Conservation (phyloP, 1,284 basidiomycete species). For the Salmacisia buchloeana region DNA sequence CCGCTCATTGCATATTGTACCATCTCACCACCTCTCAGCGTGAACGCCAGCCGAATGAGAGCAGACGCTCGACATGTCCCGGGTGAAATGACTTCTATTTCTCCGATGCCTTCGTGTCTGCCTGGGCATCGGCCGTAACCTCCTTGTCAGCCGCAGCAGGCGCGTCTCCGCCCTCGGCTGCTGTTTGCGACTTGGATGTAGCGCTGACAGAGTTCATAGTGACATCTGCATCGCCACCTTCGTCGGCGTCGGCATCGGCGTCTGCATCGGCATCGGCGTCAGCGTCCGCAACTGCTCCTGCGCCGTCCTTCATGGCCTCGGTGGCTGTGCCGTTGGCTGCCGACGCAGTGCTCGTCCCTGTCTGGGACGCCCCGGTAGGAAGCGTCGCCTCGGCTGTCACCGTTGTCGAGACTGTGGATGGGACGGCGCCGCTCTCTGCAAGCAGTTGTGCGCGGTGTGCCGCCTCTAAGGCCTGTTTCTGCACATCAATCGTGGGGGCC, state of each 20-base stretch:
- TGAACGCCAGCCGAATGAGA: too few relatives aligned
- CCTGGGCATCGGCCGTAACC: too few relatives aligned
- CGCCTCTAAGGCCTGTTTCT: background rate
- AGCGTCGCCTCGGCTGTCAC: background rate
- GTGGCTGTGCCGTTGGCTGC: too few relatives aligned
- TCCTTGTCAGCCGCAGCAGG: too few relatives aligned
- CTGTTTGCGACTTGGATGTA: too few relatives aligned
- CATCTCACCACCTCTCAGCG: too few relatives aligned
- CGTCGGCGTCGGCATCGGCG: constrained; percentile 6
- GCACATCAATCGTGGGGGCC: background rate
- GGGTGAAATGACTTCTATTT: too few relatives aligned
- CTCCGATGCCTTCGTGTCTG: too few relatives aligned
- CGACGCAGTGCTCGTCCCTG: background rate
- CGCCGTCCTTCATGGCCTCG: too few relatives aligned
- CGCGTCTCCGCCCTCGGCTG: too few relatives aligned
- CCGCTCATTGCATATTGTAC: too few relatives aligned
- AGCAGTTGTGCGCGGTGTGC: background rate
- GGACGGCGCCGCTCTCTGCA: background rate
- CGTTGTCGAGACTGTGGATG: background rate
- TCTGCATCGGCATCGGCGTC: constrained; percentile 4
- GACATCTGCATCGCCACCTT: constrained; percentile 10
- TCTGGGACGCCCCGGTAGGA: background rate
- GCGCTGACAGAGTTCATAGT: background rate
- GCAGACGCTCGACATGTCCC: too few relatives aligned
- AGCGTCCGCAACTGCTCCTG: background rate